phyloP scores from a whole-genome alignment of 1,284 basidiomycete species.

The Tilletia indica region DNA sequence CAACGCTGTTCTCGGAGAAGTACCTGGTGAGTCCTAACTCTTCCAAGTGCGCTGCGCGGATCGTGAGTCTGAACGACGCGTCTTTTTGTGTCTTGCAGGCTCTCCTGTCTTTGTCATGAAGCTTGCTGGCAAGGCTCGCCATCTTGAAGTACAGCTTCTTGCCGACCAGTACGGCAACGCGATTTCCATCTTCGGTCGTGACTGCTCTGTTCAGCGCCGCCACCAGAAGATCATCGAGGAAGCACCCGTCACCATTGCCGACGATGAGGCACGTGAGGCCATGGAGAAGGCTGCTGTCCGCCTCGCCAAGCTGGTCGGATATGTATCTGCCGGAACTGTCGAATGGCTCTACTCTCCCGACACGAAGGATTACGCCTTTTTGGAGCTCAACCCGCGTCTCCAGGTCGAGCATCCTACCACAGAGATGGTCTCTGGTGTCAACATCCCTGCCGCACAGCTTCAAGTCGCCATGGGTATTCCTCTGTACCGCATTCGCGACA shows the following conservation, averaged over 20 bases:
- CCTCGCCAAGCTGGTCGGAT: slow-evolving; percentile 95
- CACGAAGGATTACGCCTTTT: slow-evolving; percentile 92
- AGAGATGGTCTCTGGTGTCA: slow-evolving; percentile 98
- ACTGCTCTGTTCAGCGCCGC: slow-evolving; percentile 98
- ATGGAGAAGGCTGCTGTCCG: slow-evolving; percentile 99
- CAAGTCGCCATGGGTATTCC: slow-evolving; percentile 99
- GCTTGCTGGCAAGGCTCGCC: slow-evolving; percentile 92
- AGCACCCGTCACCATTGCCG: slow-evolving; percentile 94
- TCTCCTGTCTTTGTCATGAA: slow-evolving; percentile 99
- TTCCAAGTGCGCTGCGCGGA: not conserved
- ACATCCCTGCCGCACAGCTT: slow-evolving; percentile 93
- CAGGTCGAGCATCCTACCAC: slow-evolving; percentile 97
- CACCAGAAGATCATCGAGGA: slow-evolving; percentile 99
- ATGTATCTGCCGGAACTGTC: slow-evolving; percentile 97
- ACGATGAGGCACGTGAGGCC: slow-evolving; percentile 70
- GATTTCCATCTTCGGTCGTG: slow-evolving; percentile 97
- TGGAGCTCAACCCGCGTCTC: slow-evolving; percentile 98
- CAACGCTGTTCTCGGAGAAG: slow-evolving; percentile 90
- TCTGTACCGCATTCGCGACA: slow-evolving; percentile 90
- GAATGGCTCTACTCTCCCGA: slow-evolving; percentile 96
- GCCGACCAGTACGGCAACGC: slow-evolving; percentile 99
- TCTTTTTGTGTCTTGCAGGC: slow-evolving; percentile 52
- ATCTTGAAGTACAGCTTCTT: slow-evolving; percentile 95
- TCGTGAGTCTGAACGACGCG: slow-evolving; percentile 16
- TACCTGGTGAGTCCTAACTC: slow-evolving; percentile 57